Evolutionary conservation across 129 eudicot species (phyloP).

Genomic region (carrot (Daucus carota)): DH1_v3.0 NC_030388.2:18592001-18592500

Average conservation of each 20-base stretch:
- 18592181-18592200: too few relatives aligned
- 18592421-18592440: neutral
- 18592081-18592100: too few relatives aligned
- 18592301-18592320: neutral
- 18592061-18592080: too few relatives aligned
- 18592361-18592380: conserved; percentile 1
- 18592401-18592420: neutral
- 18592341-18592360: neutral
- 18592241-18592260: too few relatives aligned
- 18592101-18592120: neutral
- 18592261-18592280: neutral
- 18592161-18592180: too few relatives aligned
- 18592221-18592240: too few relatives aligned
- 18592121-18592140: neutral
- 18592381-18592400: neutral
- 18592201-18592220: too few relatives aligned
- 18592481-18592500: neutral
- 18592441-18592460: neutral
- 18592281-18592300: neutral
- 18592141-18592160: too few relatives aligned
- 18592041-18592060: neutral
- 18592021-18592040: neutral
- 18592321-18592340: neutral
- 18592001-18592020: neutral
- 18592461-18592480: neutral